phyloP scores from a whole-genome alignment of 1,139 yeast genomes.

The Taphrina communis region DNA sequence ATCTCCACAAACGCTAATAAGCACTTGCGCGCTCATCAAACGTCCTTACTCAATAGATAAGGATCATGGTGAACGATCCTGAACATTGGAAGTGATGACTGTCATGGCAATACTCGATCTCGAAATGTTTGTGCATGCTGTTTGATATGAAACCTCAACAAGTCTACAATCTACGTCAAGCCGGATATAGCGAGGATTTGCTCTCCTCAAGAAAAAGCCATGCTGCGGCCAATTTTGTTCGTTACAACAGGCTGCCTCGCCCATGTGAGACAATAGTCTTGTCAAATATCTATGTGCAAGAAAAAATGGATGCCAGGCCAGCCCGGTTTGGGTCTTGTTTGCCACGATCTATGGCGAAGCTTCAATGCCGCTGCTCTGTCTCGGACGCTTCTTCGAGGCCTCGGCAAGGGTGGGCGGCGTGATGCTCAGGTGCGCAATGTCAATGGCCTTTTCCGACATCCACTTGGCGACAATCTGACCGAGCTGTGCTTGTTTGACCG shows the following conservation, averaged over 20 bases:
- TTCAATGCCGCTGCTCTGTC: conserved; percentile 10
- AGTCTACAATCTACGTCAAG: neutral
- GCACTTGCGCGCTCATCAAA: neutral
- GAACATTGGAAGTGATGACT: too few relatives aligned
- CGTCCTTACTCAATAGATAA: too few relatives aligned
- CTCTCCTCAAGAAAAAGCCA: too few relatives aligned
- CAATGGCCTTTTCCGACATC: conserved; percentile 38
- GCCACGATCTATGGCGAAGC: neutral
- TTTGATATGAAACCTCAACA: too few relatives aligned
- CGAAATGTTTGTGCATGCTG: too few relatives aligned
- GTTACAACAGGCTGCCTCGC: too few relatives aligned
- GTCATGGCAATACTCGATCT: too few relatives aligned
- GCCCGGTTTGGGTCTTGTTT: neutral
- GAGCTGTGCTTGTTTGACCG: conserved; percentile 48
- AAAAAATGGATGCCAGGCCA: neutral
- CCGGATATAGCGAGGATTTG: too few relatives aligned
- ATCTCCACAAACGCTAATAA: neutral
- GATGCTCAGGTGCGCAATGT: conserved; percentile 14
- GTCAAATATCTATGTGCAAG: conserved; percentile 2
- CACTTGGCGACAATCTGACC: conserved; percentile 43
- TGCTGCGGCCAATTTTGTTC: too few relatives aligned
- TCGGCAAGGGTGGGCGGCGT: neutral
- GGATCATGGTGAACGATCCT: too few relatives aligned
- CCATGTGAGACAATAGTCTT: neutral
- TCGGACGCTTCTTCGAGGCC: conserved; percentile 15